phyloP scores from a whole-genome alignment of 2,329 filamentous ascomycete species.

The Sarocladium kiliense region DNA sequence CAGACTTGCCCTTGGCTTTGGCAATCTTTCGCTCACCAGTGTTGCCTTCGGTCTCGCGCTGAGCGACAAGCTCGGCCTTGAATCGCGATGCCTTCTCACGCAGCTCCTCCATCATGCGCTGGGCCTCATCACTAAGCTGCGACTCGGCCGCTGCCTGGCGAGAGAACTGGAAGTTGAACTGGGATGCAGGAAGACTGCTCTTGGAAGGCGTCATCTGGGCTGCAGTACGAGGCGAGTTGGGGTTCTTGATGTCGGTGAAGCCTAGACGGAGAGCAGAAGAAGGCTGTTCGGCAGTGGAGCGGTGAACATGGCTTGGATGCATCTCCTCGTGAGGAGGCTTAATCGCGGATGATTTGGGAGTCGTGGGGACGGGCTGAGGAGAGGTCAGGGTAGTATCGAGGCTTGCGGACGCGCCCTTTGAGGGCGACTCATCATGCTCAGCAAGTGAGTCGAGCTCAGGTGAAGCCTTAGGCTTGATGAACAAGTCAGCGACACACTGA shows the following conservation, averaged over 20 bases:
- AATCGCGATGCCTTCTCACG: conserved; percentile 67
- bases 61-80: conserved; percentile 60
- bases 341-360: conserved; percentile 61
- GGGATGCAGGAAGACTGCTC: conserved; percentile 45
- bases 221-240: conserved; percentile 35
- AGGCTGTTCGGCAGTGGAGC: conserved; percentile 64
- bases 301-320: conserved; percentile 81
- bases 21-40: conserved; percentile 64
- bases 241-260: conserved; percentile 67
- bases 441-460: conserved; percentile 35
- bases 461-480: conserved; percentile 23
- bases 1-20: conserved; percentile 69
- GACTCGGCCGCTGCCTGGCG: conserved; percentile 41
- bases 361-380: conserved; percentile 33
- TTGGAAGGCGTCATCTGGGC: conserved; percentile 62
- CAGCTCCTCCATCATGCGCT: conserved; percentile 59
- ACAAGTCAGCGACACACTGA: background rate
- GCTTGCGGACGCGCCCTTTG: conserved; percentile 20
- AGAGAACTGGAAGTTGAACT: conserved; percentile 66
- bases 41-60: conserved; percentile 52
- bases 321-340: conserved; percentile 76
- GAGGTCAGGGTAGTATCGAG: conserved; percentile 28
- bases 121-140: conserved; percentile 56
- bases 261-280: conserved; percentile 79
- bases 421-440: conserved; percentile 36